phyloP scores from a whole-genome alignment of 352 stramenopile species.

The Phytopythium oedochilum region DNA sequence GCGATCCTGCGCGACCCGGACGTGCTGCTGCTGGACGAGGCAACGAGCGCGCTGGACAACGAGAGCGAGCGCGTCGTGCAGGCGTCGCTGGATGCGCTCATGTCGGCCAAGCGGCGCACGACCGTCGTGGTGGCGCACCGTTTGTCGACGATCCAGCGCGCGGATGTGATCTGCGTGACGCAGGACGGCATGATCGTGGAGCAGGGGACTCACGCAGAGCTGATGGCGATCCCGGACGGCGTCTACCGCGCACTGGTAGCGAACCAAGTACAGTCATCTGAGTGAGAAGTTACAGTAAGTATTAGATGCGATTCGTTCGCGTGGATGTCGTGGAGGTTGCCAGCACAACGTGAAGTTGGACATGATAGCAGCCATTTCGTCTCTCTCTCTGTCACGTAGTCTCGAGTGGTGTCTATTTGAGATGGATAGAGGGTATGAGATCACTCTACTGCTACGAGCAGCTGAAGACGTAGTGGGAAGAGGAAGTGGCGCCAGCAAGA shows the following conservation, averaged over 20 bases:
- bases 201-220: slow-evolving; percentile 77
- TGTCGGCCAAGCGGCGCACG: slow-evolving; percentile 27
- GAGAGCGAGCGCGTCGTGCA: slow-evolving; percentile 18
- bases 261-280: slow-evolving; percentile 22
- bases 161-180: slow-evolving; percentile 41
- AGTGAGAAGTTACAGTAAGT: too few relatives aligned
- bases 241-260: slow-evolving; percentile 32
- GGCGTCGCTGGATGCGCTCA: slow-evolving; percentile 23
- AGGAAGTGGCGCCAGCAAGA: background rate
- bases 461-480: background rate
- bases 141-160: slow-evolving; percentile 84
- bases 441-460: too few relatives aligned
- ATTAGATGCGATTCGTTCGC: too few relatives aligned
- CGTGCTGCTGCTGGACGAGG: slow-evolving; percentile 51
- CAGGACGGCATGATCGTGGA: slow-evolving; percentile 83
- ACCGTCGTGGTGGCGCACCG: slow-evolving; percentile 87
- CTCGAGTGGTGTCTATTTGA: too few relatives aligned
- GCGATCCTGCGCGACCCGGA: slow-evolving; percentile 75
- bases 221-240: slow-evolving; percentile 26
- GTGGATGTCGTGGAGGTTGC: too few relatives aligned
- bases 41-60: too few relatives aligned
- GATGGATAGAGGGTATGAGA: too few relatives aligned
- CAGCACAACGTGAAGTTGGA: background rate
- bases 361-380: too few relatives aligned
- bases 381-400: too few relatives aligned